These are phyloP conservation scores for Paecilomyces sp. DNA, from an alignment of 2,329 filamentous ascomycete genomes.

Conservation along the genomic window DNA sequence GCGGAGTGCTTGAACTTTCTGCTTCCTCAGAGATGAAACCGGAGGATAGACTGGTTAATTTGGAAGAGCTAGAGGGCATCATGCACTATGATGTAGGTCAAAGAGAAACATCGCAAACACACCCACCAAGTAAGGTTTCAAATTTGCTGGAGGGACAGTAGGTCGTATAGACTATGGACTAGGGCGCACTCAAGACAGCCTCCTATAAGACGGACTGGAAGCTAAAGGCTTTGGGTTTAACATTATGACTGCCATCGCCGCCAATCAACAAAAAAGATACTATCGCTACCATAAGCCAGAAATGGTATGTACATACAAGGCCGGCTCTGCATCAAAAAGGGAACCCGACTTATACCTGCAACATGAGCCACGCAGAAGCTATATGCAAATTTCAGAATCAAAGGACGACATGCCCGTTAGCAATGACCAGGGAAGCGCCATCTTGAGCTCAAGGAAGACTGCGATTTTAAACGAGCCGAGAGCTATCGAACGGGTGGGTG, in stretches of 20 bases:
- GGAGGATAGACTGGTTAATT: conserved; percentile 34
- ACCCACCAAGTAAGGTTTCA: conserved; percentile 29
- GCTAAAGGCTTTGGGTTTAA: conserved; percentile 29
- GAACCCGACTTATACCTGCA: conserved; percentile 46
- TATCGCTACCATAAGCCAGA: conserved; percentile 41
- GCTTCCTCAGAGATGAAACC: conserved; percentile 37
- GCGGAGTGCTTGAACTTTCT: conserved; percentile 33
- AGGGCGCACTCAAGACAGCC: conserved; percentile 28
- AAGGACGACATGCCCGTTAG: conserved; percentile 35
- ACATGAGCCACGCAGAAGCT: conserved; percentile 43
- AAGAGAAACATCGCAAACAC: conserved; percentile 40
- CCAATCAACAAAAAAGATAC: conserved; percentile 34
- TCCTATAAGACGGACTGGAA: conserved; percentile 25
- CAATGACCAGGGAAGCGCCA: conserved; percentile 38
- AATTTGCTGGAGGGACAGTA: conserved; percentile 17
- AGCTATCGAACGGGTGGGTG: background rate
- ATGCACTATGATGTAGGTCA: conserved; percentile 48
- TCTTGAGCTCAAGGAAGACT: conserved; percentile 37
- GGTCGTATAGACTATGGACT: conserved; percentile 40
- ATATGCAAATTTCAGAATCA: conserved; percentile 35
- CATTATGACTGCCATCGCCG: conserved; percentile 36
- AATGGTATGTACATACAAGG: too few species aligned
- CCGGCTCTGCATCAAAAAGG: conserved; percentile 40
- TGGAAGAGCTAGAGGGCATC: conserved; percentile 33
- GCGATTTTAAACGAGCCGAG: conserved; percentile 10